Evolutionary conservation across 306 rosid genomes (phyloP).

Genomic region (Acacia confusa): DNA sequence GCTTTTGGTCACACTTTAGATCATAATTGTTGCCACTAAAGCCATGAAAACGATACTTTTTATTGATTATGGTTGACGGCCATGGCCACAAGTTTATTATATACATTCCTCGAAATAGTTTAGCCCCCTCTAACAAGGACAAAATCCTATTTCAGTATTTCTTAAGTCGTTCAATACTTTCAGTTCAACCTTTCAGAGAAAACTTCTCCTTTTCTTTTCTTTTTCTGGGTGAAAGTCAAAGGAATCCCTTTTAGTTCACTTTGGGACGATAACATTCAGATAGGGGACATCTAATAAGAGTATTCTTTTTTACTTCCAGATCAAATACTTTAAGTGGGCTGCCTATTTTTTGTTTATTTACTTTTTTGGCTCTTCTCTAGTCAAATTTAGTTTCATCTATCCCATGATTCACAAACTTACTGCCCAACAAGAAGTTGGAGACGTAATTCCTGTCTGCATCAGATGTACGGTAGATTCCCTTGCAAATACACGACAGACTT

Average conservation of each 20-base stretch:
- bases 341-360: not conserved
- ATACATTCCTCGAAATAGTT: not conserved
- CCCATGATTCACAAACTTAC: constrained; percentile 11
- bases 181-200: not conserved
- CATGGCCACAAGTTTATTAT: not conserved
- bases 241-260: not conserved
- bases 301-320: constrained; percentile 8
- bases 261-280: not conserved
- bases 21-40: constrained; percentile 16
- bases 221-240: not conserved
- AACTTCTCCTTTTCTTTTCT: not conserved
- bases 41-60: constrained; percentile 24
- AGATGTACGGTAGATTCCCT: constrained; percentile 39
- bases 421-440: constrained; percentile 40
- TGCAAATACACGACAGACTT: constrained; percentile 24
- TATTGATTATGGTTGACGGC: constrained; percentile 20
- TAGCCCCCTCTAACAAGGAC: constrained; percentile 4
- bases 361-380: not conserved
- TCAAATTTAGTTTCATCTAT: not conserved
- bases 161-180: not conserved
- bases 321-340: not conserved
- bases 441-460: constrained; percentile 39
- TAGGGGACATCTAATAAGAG: not conserved
- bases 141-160: not conserved
- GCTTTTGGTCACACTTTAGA: constrained; percentile 20